phyloP scores from a whole-genome alignment of 2,329 filamentous ascomycete genomes.

The Beauveria medogensis region DNA sequence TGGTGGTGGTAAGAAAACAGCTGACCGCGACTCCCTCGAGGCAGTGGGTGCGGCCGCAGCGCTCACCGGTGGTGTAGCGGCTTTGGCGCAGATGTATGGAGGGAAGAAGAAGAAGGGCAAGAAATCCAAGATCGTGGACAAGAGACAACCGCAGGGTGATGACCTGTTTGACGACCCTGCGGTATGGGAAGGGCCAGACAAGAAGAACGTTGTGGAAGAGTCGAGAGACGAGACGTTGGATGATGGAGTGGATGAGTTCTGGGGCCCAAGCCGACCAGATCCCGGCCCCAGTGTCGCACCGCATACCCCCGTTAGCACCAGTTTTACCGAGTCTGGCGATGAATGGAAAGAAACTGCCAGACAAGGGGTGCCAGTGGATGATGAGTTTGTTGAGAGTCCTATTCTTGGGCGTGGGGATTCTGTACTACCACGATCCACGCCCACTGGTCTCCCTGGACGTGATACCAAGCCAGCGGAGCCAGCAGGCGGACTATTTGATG shows the following conservation, averaged over 20 bases:
- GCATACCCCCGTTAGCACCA: slow-evolving; percentile 14
- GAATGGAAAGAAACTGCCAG: slow-evolving; percentile 18
- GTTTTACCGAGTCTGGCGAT: slow-evolving; percentile 16
- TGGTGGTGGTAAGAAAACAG: background rate
- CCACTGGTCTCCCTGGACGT: slow-evolving; percentile 22
- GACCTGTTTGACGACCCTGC: slow-evolving; percentile 37
- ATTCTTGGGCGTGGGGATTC: slow-evolving; percentile 25
- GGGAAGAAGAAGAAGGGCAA: slow-evolving; percentile 26
- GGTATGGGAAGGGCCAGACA: slow-evolving; percentile 36
- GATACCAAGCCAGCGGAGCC: slow-evolving; percentile 24
- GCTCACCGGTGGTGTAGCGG: slow-evolving; percentile 24
- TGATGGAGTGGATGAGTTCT: slow-evolving; percentile 24
- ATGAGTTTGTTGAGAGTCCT: slow-evolving; percentile 30
- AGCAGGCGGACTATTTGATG: slow-evolving; percentile 23
- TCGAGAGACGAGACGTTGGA: slow-evolving; percentile 13
- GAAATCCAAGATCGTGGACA: slow-evolving; percentile 32
- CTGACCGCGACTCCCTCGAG: slow-evolving; percentile 2
- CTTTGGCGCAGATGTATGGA: slow-evolving; percentile 28
- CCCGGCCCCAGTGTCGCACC: slow-evolving; percentile 2
- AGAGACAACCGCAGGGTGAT: slow-evolving; percentile 29
- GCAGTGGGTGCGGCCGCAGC: slow-evolving; percentile 19
- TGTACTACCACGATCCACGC: slow-evolving; percentile 13
- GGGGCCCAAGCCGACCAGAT: slow-evolving; percentile 18
- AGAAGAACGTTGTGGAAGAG: slow-evolving; percentile 23
- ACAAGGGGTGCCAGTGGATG: slow-evolving; percentile 18